Base-by-base conservation (phyloP, 495 filamentous ascomycete genomes). In the Polyplosphaeria fusca region DNA sequence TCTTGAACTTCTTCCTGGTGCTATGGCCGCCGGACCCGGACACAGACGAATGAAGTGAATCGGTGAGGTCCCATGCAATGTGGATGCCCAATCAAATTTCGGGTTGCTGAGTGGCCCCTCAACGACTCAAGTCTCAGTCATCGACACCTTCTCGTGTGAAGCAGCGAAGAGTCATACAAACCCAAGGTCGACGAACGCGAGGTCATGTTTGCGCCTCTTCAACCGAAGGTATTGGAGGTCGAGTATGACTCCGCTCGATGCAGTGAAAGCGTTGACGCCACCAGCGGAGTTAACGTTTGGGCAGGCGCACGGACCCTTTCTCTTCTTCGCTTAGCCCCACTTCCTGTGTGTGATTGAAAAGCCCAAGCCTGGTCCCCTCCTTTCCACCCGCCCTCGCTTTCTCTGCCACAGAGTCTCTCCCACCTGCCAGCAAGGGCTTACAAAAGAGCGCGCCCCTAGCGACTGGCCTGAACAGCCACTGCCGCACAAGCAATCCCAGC, bases 381-480 rank as follows among this genome's bases (percentile, higher is more conserved):
- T 32, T 39, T 18, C n/a, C 16, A 1, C n/a, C 16, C 4, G 38
- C 28, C 23, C 25, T 41, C 23, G 35, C 51, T 46, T 46, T 52
- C 38, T 37, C 50, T 50, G 26, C 39, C 47, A 26, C 40, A 27
- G 4, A 46, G 30, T n/a, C 11, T 28, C 41, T 43, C 48, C 18
- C 48, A 18, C 24, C 43, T 20, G 40, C 56, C 35, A 40, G 49
- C 39, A 53, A 26, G 52, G 59, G 37, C 28, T 53, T 51, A 24
- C 40, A 44, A 41, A 14, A 63, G 45, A 54, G 54, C 39, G 27
- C 52, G 41, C 43, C 41, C 40, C 39, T 18, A 42, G 42, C 55
- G 13, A 39, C 54, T 48, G 55, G 43, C 45, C 54, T 58, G 39
- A 27, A 58, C 16, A 20, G 55, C 44, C 61, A 60, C 51, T 55